Evolutionary conservation across 345 rosid species (phyloP), one percentile per base, ranked within the genome.

Genomic region (Populus alba): DNA sequence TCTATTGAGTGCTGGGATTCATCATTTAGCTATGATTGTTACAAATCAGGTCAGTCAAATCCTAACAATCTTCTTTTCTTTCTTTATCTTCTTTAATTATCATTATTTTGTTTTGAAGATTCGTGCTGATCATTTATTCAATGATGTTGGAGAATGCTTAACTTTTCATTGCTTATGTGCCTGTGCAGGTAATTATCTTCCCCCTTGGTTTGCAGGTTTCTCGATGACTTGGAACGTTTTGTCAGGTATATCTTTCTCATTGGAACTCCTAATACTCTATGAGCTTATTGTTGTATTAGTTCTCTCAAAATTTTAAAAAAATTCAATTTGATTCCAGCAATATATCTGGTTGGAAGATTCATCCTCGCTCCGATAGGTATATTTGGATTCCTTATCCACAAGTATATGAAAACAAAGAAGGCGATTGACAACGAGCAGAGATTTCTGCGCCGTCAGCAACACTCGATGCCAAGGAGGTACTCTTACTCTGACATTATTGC

Each of bases 1-100:
- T 81, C 86, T 6, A 67, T 79, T 41, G 86, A 74, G 77, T 87
- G 89, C 73, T 73, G 85, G 77, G 55, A 81, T 79, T 85, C 77
- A 16, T 78, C 83, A 5, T 75, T 41, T 71, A 49, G 18, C 53
- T 80, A 79, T 65, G 18, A 38, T 20, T 83, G 86, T 39, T 17
- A 71, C 41, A 35, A 25, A 16, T 45, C 77, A 77, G 81, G 83
- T 76, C 37, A 43, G 47, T 31, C 63, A 59, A 23, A 4, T 63
- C n/a, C 25, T 23, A 23, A 1, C 41, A 8, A 18, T 8, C 6
- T 27, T 12, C 37, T 22, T 35, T 16, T 62, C 29, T 75, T 47
- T 49, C 33, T 62, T 65, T 8, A 71, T 73, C 20, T 73, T 67
- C 33, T 69, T 23, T 15, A 53, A 27, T 41, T 31, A 53, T 27